Percentiles rank a stretch among this genome's conserved stretches.
phyloP scores from a whole-genome alignment of 2,329 filamentous ascomycete species.

The Aspergillus ochraceus region DNA sequence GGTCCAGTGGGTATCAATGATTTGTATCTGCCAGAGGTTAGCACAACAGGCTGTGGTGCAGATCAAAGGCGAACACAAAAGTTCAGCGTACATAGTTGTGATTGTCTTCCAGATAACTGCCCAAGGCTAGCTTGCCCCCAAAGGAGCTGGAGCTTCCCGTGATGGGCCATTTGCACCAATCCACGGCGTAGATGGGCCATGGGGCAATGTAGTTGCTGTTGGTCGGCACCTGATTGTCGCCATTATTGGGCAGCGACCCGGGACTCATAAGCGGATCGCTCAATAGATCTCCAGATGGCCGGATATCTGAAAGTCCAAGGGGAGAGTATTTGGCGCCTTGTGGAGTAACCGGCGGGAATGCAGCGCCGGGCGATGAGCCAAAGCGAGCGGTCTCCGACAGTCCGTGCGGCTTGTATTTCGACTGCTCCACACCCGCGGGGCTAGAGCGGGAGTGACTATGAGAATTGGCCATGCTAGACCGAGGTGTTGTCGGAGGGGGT shows the following conservation, averaged over 20 bases:
- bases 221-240: constrained; percentile 63
- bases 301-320: constrained; percentile 86
- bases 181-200: constrained; percentile 94
- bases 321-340: constrained; percentile 74
- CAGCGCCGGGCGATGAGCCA: constrained; percentile 46
- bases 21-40: constrained; percentile 74
- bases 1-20: constrained; percentile 80
- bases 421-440: constrained; percentile 63
- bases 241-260: constrained; percentile 62
- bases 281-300: constrained; percentile 78
- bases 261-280: constrained; percentile 68
- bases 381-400: constrained; percentile 68
- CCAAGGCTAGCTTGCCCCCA: constrained; percentile 89
- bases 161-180: constrained; percentile 98
- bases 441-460: constrained; percentile 85
- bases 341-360: constrained; percentile 54
- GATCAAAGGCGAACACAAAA: constrained; percentile 5
- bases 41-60: neutral
- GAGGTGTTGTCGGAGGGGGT: constrained; percentile 52
- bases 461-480: constrained; percentile 63
- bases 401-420: constrained; percentile 61
- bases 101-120: constrained; percentile 95
- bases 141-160: constrained; percentile 60
- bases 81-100: constrained; percentile 83
- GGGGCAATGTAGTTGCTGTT: constrained; percentile 93